phyloP scores from a whole-genome alignment of 305 asterid species.

The Fraxinus velutina region DNA sequence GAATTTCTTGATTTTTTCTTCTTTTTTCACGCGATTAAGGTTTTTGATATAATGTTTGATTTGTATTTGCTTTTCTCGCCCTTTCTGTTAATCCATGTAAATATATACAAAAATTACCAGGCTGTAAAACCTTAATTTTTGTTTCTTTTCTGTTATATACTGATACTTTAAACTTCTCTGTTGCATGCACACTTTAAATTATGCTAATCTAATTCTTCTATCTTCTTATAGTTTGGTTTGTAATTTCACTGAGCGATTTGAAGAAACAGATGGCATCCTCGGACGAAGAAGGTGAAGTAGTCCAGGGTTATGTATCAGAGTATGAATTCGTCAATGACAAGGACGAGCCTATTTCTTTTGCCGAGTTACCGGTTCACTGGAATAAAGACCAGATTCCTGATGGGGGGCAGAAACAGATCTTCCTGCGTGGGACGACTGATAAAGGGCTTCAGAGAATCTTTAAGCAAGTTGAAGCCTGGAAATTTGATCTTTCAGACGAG shows the following conservation, averaged over 20 bases:
- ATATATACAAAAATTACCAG: slow-evolving; percentile 30
- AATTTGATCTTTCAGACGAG: slow-evolving; percentile 44
- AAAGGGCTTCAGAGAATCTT: slow-evolving; percentile 62
- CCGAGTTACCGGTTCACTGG: slow-evolving; percentile 55
- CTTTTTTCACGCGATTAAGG: background rate
- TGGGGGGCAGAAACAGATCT: slow-evolving; percentile 37
- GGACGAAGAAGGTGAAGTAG: slow-evolving; percentile 63
- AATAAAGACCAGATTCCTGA: slow-evolving; percentile 27
- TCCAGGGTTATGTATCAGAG: slow-evolving; percentile 43
- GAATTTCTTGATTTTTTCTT: background rate
- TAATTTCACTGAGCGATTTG: background rate
- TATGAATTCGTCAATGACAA: slow-evolving; percentile 41
- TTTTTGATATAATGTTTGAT: background rate
- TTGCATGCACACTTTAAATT: background rate
- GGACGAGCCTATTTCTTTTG: slow-evolving; percentile 52
- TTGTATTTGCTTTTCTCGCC: background rate
- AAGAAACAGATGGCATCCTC: slow-evolving; percentile 52
- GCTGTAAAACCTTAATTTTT: slow-evolving; percentile 32
- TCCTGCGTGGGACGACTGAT: slow-evolving; percentile 60
- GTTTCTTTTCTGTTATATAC: background rate
- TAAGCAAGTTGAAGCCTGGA: slow-evolving; percentile 70
- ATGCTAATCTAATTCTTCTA: background rate
- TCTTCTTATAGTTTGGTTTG: slow-evolving; percentile 18
- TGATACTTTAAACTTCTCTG: background rate
- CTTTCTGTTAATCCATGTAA: background rate